Conservation (phyloP, 2,329 filamentous ascomycete genomes). For the Emmonsia crescens region DNA sequence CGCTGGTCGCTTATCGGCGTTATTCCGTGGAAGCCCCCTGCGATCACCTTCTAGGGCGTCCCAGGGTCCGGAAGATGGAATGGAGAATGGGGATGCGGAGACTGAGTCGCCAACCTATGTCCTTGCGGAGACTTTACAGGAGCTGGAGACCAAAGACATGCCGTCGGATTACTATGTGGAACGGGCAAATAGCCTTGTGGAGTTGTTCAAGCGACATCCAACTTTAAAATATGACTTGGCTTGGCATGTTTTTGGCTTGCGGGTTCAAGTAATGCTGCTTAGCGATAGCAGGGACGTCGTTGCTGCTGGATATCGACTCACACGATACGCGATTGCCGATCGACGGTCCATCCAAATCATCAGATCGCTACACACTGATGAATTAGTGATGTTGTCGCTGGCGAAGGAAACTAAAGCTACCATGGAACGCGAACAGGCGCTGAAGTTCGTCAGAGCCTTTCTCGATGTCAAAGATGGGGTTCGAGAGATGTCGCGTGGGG, state of each 20-base stretch:
- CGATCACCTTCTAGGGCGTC: constrained; percentile 39
- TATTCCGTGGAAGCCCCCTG: constrained; percentile 47
- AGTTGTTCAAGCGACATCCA: constrained; percentile 86
- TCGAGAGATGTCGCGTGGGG: constrained; percentile 71
- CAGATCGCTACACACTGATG: constrained; percentile 78
- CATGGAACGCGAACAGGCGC: constrained; percentile 88
- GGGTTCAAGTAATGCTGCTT: constrained; percentile 91
- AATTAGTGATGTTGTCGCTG: constrained; percentile 79
- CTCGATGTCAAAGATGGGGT: constrained; percentile 91
- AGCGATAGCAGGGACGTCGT: constrained; percentile 94
- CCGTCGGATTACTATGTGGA: constrained; percentile 90
- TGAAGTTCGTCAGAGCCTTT: constrained; percentile 93
- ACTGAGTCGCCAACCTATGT: constrained; percentile 83
- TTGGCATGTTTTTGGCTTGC: constrained; percentile 87
- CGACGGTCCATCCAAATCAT: constrained; percentile 81
- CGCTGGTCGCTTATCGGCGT: constrained; percentile 42
- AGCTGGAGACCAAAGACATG: constrained; percentile 78
- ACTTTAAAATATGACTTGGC: constrained; percentile 93
- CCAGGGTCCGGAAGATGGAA: constrained; percentile 28
- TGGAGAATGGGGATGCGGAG: constrained; percentile 53
- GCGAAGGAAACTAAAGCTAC: constrained; percentile 96
- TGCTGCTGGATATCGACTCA: constrained; percentile 85
- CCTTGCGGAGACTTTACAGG: constrained; percentile 79
- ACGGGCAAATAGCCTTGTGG: constrained; percentile 83
- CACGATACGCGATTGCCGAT: constrained; percentile 89